Evolutionary conservation across 768 basidiomycete species (phyloP), one percentile per base, ranked within the genome.

Genomic region (Vararia minispora): DNA sequence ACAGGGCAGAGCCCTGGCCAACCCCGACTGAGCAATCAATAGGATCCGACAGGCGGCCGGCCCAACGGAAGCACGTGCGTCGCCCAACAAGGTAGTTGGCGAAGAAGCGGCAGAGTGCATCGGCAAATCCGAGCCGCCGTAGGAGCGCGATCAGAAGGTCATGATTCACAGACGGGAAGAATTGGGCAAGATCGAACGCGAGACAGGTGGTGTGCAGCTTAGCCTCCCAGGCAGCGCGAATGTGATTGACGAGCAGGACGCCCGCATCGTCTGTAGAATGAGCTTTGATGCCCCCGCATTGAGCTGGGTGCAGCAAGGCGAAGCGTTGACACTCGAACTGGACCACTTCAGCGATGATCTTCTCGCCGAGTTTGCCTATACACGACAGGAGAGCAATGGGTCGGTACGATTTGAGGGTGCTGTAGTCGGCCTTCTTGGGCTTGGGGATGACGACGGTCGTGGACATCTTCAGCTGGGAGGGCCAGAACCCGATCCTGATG

Each of bases 361-460:
- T 51, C 37, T 52, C 51, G 3, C 45, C 24, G 6, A 50, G 43
- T 37, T 56, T 57, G 0, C 49, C 52, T 0, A 57, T 13, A 28
- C 37, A 45, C 28, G 49, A 42, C 9, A 54, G 42, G 1, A 57
- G 51, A 2, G 48, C 46, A 29, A 57, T 56, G 0, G 47, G 53
- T 26, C 51, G n/a, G n/a, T n/a, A n/a, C n/a, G n/a, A n/a, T n/a
- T n/a, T n/a, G n/a, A n/a, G n/a, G n/a, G n/a, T n/a, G n/a, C n/a
- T n/a, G n/a, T n/a, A n/a, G n/a, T n/a, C n/a, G n/a, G n/a, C n/a
- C n/a, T n/a, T n/a, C n/a, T n/a, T n/a, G n/a, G n/a, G n/a, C n/a
- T n/a, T n/a, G n/a, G n/a, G n/a, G n/a, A n/a, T n/a, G n/a, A n/a
- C n/a, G n/a, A n/a, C n/a, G n/a, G n/a, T n/a, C n/a, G n/a, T n/a